A percentile compares a stretch with the other conserved stretches of the same genome.
Conservation (phyloP, 805 yeast genomes). For the Blastobotrys muscicola region DNA sequence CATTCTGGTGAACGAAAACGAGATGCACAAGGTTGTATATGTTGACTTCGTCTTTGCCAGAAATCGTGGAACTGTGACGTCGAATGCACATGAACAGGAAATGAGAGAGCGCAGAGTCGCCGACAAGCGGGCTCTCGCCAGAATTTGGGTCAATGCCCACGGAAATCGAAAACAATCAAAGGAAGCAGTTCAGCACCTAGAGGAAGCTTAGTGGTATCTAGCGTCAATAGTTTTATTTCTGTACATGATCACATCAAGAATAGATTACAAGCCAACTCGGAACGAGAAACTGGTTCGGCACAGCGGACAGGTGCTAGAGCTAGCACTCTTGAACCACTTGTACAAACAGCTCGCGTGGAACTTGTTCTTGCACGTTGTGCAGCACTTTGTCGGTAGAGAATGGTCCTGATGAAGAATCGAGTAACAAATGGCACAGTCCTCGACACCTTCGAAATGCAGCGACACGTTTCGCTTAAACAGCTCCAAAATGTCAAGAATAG, state of each 20-base stretch:
- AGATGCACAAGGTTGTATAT: no score
- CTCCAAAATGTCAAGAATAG: constrained; percentile 54
- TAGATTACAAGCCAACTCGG: constrained; percentile 12
- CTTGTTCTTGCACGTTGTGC: constrained; percentile 85
- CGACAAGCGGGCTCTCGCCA: no score
- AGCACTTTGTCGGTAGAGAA: constrained; percentile 78
- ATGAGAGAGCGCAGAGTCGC: no score
- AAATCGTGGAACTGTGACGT: no score
- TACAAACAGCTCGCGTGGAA: constrained; percentile 94
- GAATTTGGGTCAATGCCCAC: no score
- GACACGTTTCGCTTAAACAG: constrained; percentile 65
- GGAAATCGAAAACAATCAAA: no score
- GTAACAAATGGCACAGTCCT: constrained; percentile 96
- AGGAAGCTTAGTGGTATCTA: no score
- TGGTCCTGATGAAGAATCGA: constrained; percentile 84
- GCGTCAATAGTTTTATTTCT: no score
- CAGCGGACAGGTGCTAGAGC: constrained; percentile 86
- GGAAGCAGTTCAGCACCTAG: no score
- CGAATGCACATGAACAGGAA: no score
- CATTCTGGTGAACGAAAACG: no score
- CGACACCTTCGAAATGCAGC: constrained; percentile 85
- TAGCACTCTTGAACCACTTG: constrained; percentile 95
- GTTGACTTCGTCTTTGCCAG: no score
- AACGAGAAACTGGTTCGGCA: constrained; percentile 58
- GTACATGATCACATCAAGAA: neutral